A percentile compares a stretch with the other conserved stretches of the same genome.
Evolutionary conservation across 2,329 filamentous ascomycete species (phyloP).

Genomic region (Trichoderma hamatum): DNA sequence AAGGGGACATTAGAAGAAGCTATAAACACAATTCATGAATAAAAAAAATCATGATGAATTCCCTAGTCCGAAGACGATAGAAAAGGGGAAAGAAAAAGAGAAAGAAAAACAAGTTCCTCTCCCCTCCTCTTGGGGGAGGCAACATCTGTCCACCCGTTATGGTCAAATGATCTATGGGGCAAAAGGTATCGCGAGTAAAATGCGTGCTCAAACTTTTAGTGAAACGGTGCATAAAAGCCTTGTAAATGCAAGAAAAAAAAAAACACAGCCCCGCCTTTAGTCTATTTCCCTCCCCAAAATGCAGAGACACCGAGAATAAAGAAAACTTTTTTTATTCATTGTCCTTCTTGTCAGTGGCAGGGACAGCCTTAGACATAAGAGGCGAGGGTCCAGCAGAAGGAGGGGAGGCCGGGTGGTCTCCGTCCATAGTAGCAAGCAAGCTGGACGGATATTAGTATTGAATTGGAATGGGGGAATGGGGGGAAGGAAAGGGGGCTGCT

Average conservation of each 20-base stretch:
- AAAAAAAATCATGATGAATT: slow-evolving; percentile 32
- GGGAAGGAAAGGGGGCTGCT: slow-evolving; percentile 39
- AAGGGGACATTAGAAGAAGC: slow-evolving; percentile 33
- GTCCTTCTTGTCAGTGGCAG: slow-evolving; percentile 59
- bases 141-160: slow-evolving; percentile 37
- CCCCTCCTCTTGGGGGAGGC: slow-evolving; percentile 40
- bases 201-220: slow-evolving; percentile 51
- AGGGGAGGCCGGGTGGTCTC: slow-evolving; percentile 68
- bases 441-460: slow-evolving; percentile 39
- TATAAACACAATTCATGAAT: slow-evolving; percentile 38
- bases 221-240: slow-evolving; percentile 51
- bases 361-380: slow-evolving; percentile 63
- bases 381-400: slow-evolving; percentile 70
- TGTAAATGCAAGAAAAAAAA: slow-evolving; percentile 53
- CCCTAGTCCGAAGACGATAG: slow-evolving; percentile 33
- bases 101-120: slow-evolving; percentile 31
- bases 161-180: slow-evolving; percentile 48
- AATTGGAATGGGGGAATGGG: neutral
- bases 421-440: slow-evolving; percentile 63
- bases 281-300: slow-evolving; percentile 54
- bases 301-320: slow-evolving; percentile 46
- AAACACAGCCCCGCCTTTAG: slow-evolving; percentile 47
- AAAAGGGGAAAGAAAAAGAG: slow-evolving; percentile 2
- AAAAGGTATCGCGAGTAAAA: slow-evolving; percentile 54
- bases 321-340: slow-evolving; percentile 47